phyloP scores from a whole-genome alignment of 306 rosid species.

The Mimosa bimucronata region DNA sequence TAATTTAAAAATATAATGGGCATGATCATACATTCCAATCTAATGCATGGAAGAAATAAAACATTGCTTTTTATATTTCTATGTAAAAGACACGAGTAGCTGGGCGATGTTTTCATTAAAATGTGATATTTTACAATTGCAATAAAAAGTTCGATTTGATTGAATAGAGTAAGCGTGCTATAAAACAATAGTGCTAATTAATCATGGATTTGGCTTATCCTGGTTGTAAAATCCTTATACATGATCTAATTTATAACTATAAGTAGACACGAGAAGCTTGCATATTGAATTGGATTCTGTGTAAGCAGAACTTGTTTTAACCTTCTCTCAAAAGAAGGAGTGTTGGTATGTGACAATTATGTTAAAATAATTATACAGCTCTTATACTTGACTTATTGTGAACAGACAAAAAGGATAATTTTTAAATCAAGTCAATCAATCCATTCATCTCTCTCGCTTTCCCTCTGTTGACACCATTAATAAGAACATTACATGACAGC shows the following conservation, averaged over 20 bases:
- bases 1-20: background rate
- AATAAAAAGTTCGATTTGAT: background rate
- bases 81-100: background rate
- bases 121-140: background rate
- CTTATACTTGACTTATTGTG: background rate
- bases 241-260: background rate
- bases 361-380: background rate
- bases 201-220: background rate
- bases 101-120: background rate
- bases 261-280: background rate
- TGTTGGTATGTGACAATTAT: background rate
- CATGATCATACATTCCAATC: background rate
- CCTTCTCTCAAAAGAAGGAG: background rate
- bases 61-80: background rate
- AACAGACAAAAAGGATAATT: background rate
- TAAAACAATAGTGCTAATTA: background rate
- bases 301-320: background rate
- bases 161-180: background rate
- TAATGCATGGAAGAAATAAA: slow-evolving; percentile 4
- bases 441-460: background rate
- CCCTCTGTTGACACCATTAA: background rate
- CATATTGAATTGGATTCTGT: background rate
- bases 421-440: background rate
- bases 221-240: background rate
- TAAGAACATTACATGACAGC: background rate